A percentile compares a stretch with the other conserved stretches of the same genome.
These are phyloP conservation scores for Keithomyces neogunnii DNA, from an alignment of 2,329 filamentous ascomycete genomes.

Conservation along the genomic window DNA sequence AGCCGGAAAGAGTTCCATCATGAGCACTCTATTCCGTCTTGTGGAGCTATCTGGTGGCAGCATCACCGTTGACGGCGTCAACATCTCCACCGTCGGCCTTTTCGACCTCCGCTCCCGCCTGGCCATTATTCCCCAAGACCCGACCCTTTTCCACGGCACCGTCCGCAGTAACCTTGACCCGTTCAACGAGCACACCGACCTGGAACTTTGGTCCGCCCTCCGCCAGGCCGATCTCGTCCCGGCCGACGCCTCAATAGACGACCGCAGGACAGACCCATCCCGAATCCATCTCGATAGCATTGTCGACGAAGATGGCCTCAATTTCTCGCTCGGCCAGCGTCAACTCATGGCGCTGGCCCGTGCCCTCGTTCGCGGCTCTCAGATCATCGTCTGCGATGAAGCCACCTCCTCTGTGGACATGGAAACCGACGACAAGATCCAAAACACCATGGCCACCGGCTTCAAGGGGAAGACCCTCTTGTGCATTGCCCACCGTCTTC, in stretches of 20 bases:
- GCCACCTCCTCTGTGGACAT: slow-evolving; percentile 90
- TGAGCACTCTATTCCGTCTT: slow-evolving; percentile 73
- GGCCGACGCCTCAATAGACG: slow-evolving; percentile 54
- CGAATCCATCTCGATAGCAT: slow-evolving; percentile 74
- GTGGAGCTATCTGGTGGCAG: slow-evolving; percentile 55
- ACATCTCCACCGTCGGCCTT: slow-evolving; percentile 66
- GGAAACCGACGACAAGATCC: slow-evolving; percentile 94
- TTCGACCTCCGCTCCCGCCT: slow-evolving; percentile 68
- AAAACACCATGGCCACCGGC: slow-evolving; percentile 73
- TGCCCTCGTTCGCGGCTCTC: slow-evolving; percentile 76
- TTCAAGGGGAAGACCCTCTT: slow-evolving; percentile 83
- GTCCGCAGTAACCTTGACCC: slow-evolving; percentile 74
- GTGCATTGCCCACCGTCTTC: slow-evolving; percentile 85
- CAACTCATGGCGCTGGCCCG: slow-evolving; percentile 92
- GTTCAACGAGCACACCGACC: slow-evolving; percentile 68
- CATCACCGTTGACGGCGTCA: slow-evolving; percentile 57
- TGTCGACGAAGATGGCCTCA: slow-evolving; percentile 91
- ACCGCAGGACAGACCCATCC: slow-evolving; percentile 62
- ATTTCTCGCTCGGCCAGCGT: slow-evolving; percentile 90
- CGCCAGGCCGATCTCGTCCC: slow-evolving; percentile 67
- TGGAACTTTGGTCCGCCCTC: slow-evolving; percentile 70
- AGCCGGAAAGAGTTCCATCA: slow-evolving; percentile 76
- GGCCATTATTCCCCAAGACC: slow-evolving; percentile 78
- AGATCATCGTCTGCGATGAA: slow-evolving; percentile 96
- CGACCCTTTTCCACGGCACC: slow-evolving; percentile 74